Evolutionary conservation across 495 filamentous ascomycete species (phyloP), one percentile per base, ranked within the genome.

Genomic region (Cercophora samala): DNA sequence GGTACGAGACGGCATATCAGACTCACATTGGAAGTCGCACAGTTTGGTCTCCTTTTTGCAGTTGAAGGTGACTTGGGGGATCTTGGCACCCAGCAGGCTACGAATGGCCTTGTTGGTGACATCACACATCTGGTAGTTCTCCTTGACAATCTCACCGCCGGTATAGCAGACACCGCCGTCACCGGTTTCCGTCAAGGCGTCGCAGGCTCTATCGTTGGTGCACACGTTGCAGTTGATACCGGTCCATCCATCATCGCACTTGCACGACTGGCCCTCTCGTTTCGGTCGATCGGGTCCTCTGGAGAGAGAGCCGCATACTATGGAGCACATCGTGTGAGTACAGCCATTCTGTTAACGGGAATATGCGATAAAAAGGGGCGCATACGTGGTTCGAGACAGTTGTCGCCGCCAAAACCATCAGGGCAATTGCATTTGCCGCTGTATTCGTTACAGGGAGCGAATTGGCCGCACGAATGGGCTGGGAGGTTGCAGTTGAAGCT

Each of bases 161-260:
- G 90, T 90, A 72, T 97, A 97, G 81, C 95, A 99, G 23, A 96
- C 91, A 29, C 92, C 93, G 54, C 87, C 92, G 53, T 90, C 82
- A 1, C 85, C 85, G 4, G 85, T 83, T 2, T 93, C 91, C 86
- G 94, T 95, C 78, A 99, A 79, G 8, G 90, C 85, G 77, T 92
- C 83, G 74, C 95, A 99, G 15, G 91, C 93, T 65, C 89, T 79
- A 74, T 98, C 83, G 18, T 87, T 86, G 58, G 89, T 85, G 79
- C 95, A 99, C 64, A 98, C 92, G 75, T 99, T 99, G 84, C 95
- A 99, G 82, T 99, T 99, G 78, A 98, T 93, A 68, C 95, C 95
- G n/a, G 86, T 86, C 95, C 95, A 99, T 59, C 96, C 95, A 37
- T 97, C 92, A 68, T 93, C 88, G 78, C 95, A 99, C 25, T 93